Conservation (phyloP, 2,329 filamentous ascomycete species). For the Colletotrichum sp. region DNA sequence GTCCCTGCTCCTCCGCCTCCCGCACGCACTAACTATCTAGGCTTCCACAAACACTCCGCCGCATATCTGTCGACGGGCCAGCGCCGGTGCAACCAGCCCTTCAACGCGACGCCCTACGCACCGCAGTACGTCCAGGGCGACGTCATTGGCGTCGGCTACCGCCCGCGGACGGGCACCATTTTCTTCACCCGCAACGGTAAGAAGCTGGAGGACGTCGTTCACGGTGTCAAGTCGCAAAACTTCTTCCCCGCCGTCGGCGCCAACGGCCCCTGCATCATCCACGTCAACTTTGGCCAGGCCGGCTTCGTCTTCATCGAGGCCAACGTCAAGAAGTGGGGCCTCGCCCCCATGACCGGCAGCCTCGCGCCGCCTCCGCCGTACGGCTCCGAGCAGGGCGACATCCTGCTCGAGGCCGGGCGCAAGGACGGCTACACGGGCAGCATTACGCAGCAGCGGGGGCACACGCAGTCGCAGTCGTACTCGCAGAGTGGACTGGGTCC, state of each 20-base stretch:
- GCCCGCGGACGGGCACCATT: slow-evolving; percentile 89
- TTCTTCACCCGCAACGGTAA: slow-evolving; percentile 99
- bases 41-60: slow-evolving; percentile 90
- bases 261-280: slow-evolving; percentile 88
- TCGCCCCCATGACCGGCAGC: slow-evolving; percentile 94
- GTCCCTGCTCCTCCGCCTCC: neutral
- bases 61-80: slow-evolving; percentile 89
- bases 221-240: slow-evolving; percentile 92
- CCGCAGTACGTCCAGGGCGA: slow-evolving; percentile 90
- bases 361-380: slow-evolving; percentile 95
- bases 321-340: slow-evolving; percentile 99
- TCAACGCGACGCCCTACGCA: slow-evolving; percentile 78
- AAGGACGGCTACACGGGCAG: slow-evolving; percentile 60
- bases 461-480: slow-evolving; percentile 47
- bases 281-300: slow-evolving; percentile 97
- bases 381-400: slow-evolving; percentile 95
- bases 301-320: slow-evolving; percentile 99
- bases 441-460: slow-evolving; percentile 47
- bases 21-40: slow-evolving; percentile 44
- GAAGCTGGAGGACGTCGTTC: slow-evolving; percentile 91
- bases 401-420: slow-evolving; percentile 85
- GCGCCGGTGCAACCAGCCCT: slow-evolving; percentile 92
- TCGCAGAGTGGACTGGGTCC: slow-evolving; percentile 44
- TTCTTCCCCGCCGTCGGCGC: slow-evolving; percentile 98
- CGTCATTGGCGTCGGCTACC: slow-evolving; percentile 93